Base-by-base conservation (phyloP, 768 basidiomycete species). In the Russula virescens region DNA sequence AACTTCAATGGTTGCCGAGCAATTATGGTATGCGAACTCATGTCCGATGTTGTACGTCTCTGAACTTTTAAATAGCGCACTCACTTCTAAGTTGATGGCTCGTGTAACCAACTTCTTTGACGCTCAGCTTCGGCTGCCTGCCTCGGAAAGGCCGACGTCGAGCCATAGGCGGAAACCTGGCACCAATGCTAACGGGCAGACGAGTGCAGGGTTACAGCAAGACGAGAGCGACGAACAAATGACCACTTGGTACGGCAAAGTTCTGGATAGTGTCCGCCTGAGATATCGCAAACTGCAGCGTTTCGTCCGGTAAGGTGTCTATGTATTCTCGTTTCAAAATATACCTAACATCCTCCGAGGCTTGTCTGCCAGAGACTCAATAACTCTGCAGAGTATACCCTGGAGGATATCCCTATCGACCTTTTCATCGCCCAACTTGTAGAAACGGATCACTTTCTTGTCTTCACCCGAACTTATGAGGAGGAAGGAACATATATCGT, bases 31-130 rank as follows among this genome's bases (percentile, higher is more conserved):
- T 54, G 87, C 60, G 55, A 51, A 28, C 35, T 58, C 43, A 21
- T 55, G 16, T 53, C 55, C 38, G 48, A 51, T 35, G 11, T 45
- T 21, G 28, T 48, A 43, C 7, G 3, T 50, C 34, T 64, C 47
- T 57, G 48, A 21, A 23, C 40, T 47, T 61, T 28, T 34, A 56
- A 25, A 34, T 53, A 98, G 96, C 71, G 89, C 91, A 11, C 77
- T 98, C 52, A 95, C 94, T 0, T 94, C 98, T 72, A 91, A 90
- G 70, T 79, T 98, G 42, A 90, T 96, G 81, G 86, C 91, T 58
- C 87, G 96, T 43, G 91, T 97, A 48, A 91, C 89, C 53, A 91
- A 91, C 71, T 94, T 91, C 72, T 98, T 98, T 71, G 94, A 98
- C 65, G 90, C 89, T 1, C 97, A 98, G 79, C 87, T 98, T 35